Evolutionary conservation across 2,329 filamentous ascomycete genomes (phyloP).

Genomic region (Apiospora hydei): DNA sequence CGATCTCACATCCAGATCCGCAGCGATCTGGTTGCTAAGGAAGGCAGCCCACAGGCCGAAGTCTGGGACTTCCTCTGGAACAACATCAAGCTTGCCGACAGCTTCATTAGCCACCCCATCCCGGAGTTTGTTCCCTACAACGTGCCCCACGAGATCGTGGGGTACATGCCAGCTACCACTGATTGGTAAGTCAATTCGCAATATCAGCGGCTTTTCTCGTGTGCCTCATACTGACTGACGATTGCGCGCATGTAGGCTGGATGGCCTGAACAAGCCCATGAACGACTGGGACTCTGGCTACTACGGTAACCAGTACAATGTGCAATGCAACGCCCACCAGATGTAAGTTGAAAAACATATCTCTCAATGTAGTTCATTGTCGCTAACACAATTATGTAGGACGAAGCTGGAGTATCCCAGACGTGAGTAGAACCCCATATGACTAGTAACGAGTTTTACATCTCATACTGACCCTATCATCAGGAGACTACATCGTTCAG

Average conservation of each 20-base stretch:
- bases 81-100: slow-evolving; percentile 72
- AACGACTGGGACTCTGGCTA: slow-evolving; percentile 74
- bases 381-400: slow-evolving; percentile 33
- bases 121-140: slow-evolving; percentile 74
- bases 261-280: slow-evolving; percentile 81
- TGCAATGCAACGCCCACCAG: slow-evolving; percentile 63
- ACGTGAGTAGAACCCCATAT: slow-evolving; percentile 43
- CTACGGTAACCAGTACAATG: slow-evolving; percentile 78
- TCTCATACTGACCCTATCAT: neutral
- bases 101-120: slow-evolving; percentile 86
- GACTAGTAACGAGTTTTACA: neutral
- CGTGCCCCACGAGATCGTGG: slow-evolving; percentile 71
- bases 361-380: neutral
- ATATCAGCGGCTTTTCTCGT: neutral
- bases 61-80: slow-evolving; percentile 81
- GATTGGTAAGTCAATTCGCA: slow-evolving; percentile 65
- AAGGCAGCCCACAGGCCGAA: slow-evolving; percentile 72
- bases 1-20: slow-evolving; percentile 85
- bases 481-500: slow-evolving; percentile 78
- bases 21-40: slow-evolving; percentile 70
- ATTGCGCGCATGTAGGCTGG: slow-evolving; percentile 58
- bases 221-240: neutral
- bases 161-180: slow-evolving; percentile 80
- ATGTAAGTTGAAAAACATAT: slow-evolving; percentile 51
- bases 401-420: slow-evolving; percentile 64